These are phyloP conservation scores for Begonia peltatifolia DNA, from an alignment of 306 rosid genomes.

Conservation along the genomic window DNA sequence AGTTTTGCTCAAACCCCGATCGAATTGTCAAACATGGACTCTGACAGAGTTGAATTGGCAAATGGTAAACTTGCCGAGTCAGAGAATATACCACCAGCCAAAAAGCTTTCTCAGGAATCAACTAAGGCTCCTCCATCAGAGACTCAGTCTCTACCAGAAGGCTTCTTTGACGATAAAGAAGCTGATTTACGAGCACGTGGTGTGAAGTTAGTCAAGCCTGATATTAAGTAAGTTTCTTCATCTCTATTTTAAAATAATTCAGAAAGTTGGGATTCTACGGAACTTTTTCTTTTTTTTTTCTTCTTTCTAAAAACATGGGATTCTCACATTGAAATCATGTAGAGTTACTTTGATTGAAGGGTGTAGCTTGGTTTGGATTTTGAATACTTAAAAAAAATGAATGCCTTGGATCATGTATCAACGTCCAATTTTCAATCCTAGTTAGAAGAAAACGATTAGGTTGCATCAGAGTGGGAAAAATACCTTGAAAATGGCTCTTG, in stretches of 20 bases:
- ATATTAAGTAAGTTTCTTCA: constrained; percentile 69
- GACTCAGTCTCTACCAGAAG: constrained; percentile 79
- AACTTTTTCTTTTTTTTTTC: too few species aligned
- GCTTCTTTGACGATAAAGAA: constrained; percentile 93
- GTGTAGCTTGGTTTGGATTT: too few species aligned
- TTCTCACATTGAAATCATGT: too few species aligned
- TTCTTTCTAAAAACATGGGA: too few species aligned
- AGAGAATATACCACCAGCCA: constrained; percentile 17
- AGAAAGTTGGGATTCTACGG: not conserved
- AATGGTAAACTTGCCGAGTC: constrained; percentile 21
- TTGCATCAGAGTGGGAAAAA: too few species aligned
- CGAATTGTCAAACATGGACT: constrained; percentile 10
- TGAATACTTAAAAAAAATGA: too few species aligned
- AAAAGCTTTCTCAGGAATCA: constrained; percentile 23
- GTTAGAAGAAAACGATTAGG: too few species aligned
- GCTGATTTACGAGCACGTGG: constrained; percentile 91
- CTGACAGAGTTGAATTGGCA: constrained; percentile 13
- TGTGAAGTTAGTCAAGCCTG: constrained; percentile 72
- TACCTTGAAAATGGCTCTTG: too few species aligned
- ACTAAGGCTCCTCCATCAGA: constrained; percentile 29
- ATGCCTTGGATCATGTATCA: too few species aligned
- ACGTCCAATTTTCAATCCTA: too few species aligned
- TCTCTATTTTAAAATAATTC: not conserved
- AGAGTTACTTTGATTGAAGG: too few species aligned
- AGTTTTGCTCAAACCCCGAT: constrained; percentile 19